Evolutionary conservation across 306 rosid genomes (phyloP).

Genomic region (Cucumis melo): DNA sequence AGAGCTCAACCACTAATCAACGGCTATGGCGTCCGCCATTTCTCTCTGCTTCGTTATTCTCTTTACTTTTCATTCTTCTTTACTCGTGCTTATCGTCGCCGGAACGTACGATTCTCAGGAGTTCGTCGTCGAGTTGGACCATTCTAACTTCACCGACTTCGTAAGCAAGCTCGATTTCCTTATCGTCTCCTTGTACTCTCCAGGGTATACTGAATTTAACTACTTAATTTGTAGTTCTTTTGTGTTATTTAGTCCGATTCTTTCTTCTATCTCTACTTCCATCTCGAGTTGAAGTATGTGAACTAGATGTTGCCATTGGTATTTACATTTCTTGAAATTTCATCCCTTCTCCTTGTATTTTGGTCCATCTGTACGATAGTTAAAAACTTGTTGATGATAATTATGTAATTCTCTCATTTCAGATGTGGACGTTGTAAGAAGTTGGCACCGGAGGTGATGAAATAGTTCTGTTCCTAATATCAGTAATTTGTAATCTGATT

Average conservation of each 20-base stretch:
- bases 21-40: slow-evolving; percentile 34
- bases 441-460: slow-evolving; percentile 84
- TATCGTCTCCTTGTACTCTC: slow-evolving; percentile 88
- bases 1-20: slow-evolving; percentile 1
- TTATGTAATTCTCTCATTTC: neutral
- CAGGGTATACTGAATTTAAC: slow-evolving; percentile 33
- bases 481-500: neutral
- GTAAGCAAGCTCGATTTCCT: slow-evolving; percentile 65
- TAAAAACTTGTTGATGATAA: neutral
- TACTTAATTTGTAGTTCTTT: neutral
- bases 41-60: slow-evolving; percentile 15
- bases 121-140: slow-evolving; percentile 66
- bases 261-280: neutral
- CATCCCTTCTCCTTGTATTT: neutral
- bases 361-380: neutral
- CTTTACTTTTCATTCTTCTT: slow-evolving; percentile 19
- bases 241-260: neutral
- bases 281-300: neutral
- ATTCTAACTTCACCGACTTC: slow-evolving; percentile 58
- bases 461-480: neutral
- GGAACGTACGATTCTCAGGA: slow-evolving; percentile 54
- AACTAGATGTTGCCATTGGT: neutral
- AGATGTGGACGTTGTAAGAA: slow-evolving; percentile 96
- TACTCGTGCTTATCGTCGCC: slow-evolving; percentile 21
- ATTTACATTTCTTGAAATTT: neutral